Evolutionary conservation across 1,139 yeast species (phyloP).

Genomic region (Protomyces arabidopsidicola): DNA sequence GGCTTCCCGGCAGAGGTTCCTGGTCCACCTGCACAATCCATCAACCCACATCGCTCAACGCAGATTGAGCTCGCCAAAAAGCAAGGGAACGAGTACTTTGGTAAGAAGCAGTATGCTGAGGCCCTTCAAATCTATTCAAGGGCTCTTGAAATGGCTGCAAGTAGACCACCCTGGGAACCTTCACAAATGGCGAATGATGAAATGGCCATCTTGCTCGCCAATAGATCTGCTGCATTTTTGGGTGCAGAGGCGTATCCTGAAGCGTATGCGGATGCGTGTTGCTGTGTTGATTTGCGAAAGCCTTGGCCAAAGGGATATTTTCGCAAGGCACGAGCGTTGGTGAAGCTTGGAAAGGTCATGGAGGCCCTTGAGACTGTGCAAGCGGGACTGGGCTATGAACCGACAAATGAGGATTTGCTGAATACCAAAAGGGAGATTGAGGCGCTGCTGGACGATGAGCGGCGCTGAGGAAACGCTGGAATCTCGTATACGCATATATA

Average conservation of each 20-base stretch:
- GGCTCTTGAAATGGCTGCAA: conserved; percentile 75
- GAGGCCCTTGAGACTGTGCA: conserved; percentile 73
- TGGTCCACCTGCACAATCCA: conserved; percentile 58
- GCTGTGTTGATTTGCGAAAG: conserved; percentile 63
- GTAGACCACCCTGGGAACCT: conserved; percentile 81
- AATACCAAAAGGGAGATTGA: conserved; percentile 38
- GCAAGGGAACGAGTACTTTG: conserved; percentile 61
- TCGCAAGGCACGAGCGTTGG: conserved; percentile 72
- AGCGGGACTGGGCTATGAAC: conserved; percentile 53
- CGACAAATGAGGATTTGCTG: conserved; percentile 47
- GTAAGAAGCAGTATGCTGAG: conserved; percentile 59
- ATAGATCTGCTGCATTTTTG: conserved; percentile 78
- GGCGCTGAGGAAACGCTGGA: neutral
- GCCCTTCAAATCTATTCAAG: conserved; percentile 68
- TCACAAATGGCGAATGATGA: conserved; percentile 78
- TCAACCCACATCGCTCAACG: conserved; percentile 46
- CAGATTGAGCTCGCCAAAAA: conserved; percentile 72
- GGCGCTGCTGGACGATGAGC: conserved; percentile 3
- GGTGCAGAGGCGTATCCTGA: conserved; percentile 59
- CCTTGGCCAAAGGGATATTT: conserved; percentile 69
- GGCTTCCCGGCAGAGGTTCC: conserved; percentile 26
- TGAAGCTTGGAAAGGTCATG: conserved; percentile 62
- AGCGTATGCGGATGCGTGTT: conserved; percentile 77
- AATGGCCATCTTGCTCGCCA: conserved; percentile 62
- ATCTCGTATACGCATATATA: no score